These are phyloP conservation scores for Haberlea rhodopensis DNA, from an alignment of 257 asterid species.

Conservation along the genomic window DNA sequence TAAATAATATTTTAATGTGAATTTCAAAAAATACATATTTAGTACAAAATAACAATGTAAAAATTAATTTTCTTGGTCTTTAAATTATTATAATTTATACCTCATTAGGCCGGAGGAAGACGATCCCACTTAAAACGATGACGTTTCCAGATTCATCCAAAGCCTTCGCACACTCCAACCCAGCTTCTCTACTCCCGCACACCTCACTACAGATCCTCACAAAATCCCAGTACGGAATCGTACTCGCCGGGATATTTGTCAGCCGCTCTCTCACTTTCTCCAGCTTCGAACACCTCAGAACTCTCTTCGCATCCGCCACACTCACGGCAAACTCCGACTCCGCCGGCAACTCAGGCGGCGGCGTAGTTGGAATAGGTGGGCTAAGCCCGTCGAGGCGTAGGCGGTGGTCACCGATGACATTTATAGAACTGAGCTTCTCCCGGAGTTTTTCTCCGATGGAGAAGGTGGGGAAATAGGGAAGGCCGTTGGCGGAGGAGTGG, in stretches of 20 bases:
- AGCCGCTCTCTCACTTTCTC: constrained; percentile 44
- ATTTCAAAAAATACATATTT: too few species aligned
- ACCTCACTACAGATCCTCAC: constrained; percentile 49
- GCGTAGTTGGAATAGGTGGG: too few species aligned
- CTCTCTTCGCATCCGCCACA: constrained; percentile 51
- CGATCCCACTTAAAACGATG: constrained; percentile 71
- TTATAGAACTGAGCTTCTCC: constrained; percentile 46
- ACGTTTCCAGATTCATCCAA: constrained; percentile 75
- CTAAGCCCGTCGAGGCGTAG: constrained; percentile 31
- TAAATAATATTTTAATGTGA: too few species aligned
- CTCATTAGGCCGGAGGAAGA: constrained; percentile 74
- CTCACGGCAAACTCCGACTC: constrained; percentile 27
- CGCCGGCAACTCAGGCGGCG: constrained; percentile 5
- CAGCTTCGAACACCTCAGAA: constrained; percentile 47
- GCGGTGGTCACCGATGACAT: constrained; percentile 34
- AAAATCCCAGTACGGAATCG: constrained; percentile 53
- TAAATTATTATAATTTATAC: too few species aligned
- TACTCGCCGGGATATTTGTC: constrained; percentile 49
- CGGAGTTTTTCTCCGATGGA: constrained; percentile 69
- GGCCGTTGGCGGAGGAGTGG: too few species aligned
- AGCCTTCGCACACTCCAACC: constrained; percentile 57
- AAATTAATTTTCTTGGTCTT: too few species aligned
- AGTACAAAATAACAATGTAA: too few species aligned
- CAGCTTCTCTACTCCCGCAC: constrained; percentile 40
- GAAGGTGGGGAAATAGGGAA: constrained; percentile 40